Evolutionary conservation across 441 rosid genomes (phyloP).

Genomic region (Erodium texanum): DNA sequence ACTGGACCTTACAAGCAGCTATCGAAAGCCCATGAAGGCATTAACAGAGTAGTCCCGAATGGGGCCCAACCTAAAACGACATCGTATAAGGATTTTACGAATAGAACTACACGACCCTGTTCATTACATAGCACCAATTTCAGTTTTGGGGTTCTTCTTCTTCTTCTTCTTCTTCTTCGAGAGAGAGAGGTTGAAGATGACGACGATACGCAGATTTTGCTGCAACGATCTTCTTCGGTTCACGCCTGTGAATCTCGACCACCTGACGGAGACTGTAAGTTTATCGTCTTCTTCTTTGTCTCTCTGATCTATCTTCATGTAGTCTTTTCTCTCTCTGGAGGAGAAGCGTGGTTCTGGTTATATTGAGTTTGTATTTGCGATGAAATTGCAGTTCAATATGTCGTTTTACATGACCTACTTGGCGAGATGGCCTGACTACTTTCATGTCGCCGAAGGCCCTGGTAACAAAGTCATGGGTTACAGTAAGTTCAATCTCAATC

Average conservation of each 20-base stretch:
- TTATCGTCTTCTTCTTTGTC: neutral
- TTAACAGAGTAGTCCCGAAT: too few species aligned
- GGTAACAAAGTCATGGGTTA: neutral
- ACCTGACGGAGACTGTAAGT: conserved; percentile 85
- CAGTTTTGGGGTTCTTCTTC: too few species aligned
- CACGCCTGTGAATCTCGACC: conserved; percentile 75
- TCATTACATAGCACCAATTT: too few species aligned
- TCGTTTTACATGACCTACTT: conserved; percentile 87
- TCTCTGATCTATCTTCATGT: neutral
- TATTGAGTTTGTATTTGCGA: neutral
- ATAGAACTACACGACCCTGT: too few species aligned
- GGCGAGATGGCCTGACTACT: conserved; percentile 96
- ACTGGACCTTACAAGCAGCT: too few species aligned
- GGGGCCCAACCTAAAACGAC: too few species aligned
- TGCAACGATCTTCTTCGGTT: conserved; percentile 56
- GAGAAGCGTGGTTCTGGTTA: neutral
- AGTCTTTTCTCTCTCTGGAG: neutral
- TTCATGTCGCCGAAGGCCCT: conserved; percentile 22
- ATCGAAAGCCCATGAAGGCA: too few species aligned
- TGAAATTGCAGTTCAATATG: conserved; percentile 67
- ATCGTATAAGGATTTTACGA: too few species aligned
- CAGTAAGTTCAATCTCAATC: neutral
- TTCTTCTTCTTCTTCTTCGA: neutral
- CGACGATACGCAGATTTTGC: conserved; percentile 63
- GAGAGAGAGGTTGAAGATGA: conserved; percentile 24